These are phyloP conservation scores for Russula sp. DNA, from an alignment of 768 basidiomycete species.

Conservation along the genomic window DNA sequence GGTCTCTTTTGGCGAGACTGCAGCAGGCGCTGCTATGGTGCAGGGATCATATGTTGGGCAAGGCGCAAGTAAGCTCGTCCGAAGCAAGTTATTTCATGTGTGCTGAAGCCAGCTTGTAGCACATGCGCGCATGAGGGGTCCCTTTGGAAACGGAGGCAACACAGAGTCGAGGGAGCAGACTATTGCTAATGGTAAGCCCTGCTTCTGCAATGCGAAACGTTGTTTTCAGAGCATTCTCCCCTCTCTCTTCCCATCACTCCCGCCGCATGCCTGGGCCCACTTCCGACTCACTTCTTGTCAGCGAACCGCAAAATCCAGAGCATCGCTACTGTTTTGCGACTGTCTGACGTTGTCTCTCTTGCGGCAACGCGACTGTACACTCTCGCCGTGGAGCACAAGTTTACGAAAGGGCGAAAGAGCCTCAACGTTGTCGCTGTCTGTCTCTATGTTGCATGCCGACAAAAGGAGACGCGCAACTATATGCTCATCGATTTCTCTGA, in stretches of 20 bases:
- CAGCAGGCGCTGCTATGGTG: constrained; percentile 90
- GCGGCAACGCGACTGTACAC: constrained; percentile 87
- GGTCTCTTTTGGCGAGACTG: constrained; percentile 92
- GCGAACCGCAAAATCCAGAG: constrained; percentile 81
- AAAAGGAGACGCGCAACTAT: constrained; percentile 86
- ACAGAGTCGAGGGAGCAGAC: constrained; percentile 88
- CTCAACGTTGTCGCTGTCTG: constrained; percentile 95
- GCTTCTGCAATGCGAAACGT: background rate
- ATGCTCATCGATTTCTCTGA: constrained; percentile 99
- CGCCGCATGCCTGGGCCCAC: background rate
- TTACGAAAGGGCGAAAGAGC: constrained; percentile 89
- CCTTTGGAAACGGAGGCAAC: constrained; percentile 74
- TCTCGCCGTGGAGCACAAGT: constrained; percentile 90
- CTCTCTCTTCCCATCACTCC: background rate
- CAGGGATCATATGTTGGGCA: constrained; percentile 91
- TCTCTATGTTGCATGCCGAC: constrained; percentile 88
- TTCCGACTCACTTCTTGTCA: constrained; percentile 35
- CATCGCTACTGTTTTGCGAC: constrained; percentile 70
- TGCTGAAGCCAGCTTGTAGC: constrained; percentile 45
- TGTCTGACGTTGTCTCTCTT: constrained; percentile 77
- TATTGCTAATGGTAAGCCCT: constrained; percentile 73
- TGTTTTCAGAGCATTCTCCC: background rate
- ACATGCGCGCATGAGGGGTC: constrained; percentile 77
- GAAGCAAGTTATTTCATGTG: background rate
- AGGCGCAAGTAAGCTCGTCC: constrained; percentile 71